Evolutionary conservation across 768 basidiomycete species (phyloP), one percentile per base, ranked within the genome.

Genomic region (Russula virescens): DNA sequence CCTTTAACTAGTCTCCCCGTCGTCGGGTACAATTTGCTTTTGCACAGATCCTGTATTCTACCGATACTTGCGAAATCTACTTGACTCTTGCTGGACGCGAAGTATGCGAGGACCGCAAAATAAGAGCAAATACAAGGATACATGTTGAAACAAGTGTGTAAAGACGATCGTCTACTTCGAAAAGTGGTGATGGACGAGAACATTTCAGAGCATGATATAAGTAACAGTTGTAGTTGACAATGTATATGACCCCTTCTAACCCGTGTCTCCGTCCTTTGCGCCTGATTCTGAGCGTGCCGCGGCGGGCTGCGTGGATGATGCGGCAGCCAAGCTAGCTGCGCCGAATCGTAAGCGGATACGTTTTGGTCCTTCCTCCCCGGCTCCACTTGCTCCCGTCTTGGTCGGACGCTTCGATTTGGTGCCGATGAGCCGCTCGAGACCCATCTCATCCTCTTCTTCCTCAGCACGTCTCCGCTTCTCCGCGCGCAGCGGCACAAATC

Each of bases 271-370:
- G 68, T 89, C 87, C 74, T 89, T 89, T 62, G 80, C 78, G 69
- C 82, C 79, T 63, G 79, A 73, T 80, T 84, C 81, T 84, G 88
- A 83, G 71, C 83, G 78, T 13, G 76, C 66, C 26, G 80, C 69
- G n/a, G 73, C 23, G 40, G 63, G 66, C 55, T 77, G 73, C 49
- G 75, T 63, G 34, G 71, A 68, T 43, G 65, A 55, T 25, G 71
- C 69, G 13, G 66, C 73, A 10, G 75, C 74, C 53, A 78, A 68
- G 21, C 76, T 77, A n/a, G 77, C 74, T 18, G 77, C 71, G 21
- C 85, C 83, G 62, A 91, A 79, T 73, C 83, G 87, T 63, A 92
- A 77, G 75, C 89, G 90, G 70, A 92, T 81, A 72, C 88, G 89
- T 74, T 86, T 89, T 56, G 77, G 78, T 25, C 50, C 58, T 42